These are phyloP conservation scores for Chamaenerion angustifolium DNA, from an alignment of 345 rosid genomes.

Conservation along the genomic window DNA sequence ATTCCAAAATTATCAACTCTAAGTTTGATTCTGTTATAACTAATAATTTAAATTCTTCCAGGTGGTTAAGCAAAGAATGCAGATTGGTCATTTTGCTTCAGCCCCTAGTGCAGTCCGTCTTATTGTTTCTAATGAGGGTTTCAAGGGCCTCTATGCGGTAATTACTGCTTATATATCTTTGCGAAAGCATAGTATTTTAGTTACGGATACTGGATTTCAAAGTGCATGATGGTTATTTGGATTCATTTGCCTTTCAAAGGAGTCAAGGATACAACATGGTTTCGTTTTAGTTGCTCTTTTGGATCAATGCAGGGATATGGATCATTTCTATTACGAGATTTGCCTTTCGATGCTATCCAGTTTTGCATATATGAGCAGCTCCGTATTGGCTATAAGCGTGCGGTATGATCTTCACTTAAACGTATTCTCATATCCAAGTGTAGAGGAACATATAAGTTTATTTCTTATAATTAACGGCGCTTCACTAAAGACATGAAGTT, in stretches of 20 bases:
- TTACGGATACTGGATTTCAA: no score
- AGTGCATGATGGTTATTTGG: neutral
- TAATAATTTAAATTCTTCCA: slow-evolving; percentile 9
- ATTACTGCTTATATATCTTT: slow-evolving; percentile 8
- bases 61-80: slow-evolving; percentile 97
- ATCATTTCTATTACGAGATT: slow-evolving; percentile 77
- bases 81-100: slow-evolving; percentile 77
- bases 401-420: slow-evolving; percentile 26
- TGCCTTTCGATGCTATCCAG: slow-evolving; percentile 94
- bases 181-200: neutral
- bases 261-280: neutral
- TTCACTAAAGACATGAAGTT: no score
- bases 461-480: neutral
- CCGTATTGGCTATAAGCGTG: slow-evolving; percentile 69
- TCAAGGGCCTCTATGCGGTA: slow-evolving; percentile 85
- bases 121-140: slow-evolving; percentile 63
- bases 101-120: slow-evolving; percentile 77
- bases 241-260: neutral
- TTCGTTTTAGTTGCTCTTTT: neutral
- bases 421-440: neutral
- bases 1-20: neutral
- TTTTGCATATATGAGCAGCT: slow-evolving; percentile 96
- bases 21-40: neutral
- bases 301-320: slow-evolving; percentile 55
- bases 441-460: neutral